phyloP scores from a whole-genome alignment of 176 grass and related monocot species.

The Oryza officinalis region DNA sequence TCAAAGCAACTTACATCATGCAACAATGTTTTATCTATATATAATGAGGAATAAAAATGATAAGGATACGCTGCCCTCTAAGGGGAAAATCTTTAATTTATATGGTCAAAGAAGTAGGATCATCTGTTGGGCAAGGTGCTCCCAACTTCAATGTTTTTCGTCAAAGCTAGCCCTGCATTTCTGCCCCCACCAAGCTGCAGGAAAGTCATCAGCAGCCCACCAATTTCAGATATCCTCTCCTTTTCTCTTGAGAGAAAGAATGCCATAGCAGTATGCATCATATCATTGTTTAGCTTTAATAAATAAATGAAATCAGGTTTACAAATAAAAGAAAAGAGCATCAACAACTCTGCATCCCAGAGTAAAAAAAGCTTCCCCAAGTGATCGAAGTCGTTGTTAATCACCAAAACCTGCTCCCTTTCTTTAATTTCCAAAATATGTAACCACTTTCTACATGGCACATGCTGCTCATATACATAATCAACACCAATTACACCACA shows the following conservation, averaged over 20 bases:
- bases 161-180: slow-evolving; percentile 27
- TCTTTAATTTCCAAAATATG: slow-evolving; percentile 14
- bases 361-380: slow-evolving; percentile 18
- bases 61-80: neutral
- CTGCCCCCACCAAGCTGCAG: slow-evolving; percentile 10
- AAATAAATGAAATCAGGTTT: neutral
- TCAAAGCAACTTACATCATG: neutral
- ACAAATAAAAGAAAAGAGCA: slow-evolving; percentile 1
- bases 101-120: slow-evolving; percentile 20
- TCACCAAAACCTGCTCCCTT: slow-evolving; percentile 22
- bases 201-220: neutral
- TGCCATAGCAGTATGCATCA: neutral
- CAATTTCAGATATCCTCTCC: neutral
- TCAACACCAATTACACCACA: neutral
- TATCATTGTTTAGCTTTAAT: slow-evolving; percentile 20
- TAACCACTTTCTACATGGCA: neutral
- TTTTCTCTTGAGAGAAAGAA: slow-evolving; percentile 21
- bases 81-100: slow-evolving; percentile 13
- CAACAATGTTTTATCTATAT: neutral
- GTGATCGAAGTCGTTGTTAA: slow-evolving; percentile 5
- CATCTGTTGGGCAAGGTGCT: neutral
- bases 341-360: slow-evolving; percentile 30
- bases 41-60: neutral
- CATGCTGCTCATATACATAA: neutral
- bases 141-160: slow-evolving; percentile 7